Percentiles rank a stretch among this genome's conserved stretches.
Evolutionary conservation across 768 basidiomycete species (phyloP).

Genomic region (Naematelia aurantialba): DNA sequence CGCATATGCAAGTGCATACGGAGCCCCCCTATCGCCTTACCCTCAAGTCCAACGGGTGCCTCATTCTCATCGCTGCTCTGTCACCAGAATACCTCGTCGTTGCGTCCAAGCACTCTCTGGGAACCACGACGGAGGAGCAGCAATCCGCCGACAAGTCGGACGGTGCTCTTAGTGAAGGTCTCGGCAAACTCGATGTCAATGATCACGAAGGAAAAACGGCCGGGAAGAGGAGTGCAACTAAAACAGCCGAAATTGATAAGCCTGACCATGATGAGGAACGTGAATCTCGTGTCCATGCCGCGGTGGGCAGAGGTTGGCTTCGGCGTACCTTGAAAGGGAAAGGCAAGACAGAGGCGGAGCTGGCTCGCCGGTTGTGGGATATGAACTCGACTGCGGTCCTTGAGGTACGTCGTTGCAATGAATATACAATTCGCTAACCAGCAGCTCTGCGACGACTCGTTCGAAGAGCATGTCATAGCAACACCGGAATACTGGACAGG

Average conservation of each 20-base stretch:
- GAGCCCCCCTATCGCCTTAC: constrained; percentile 76
- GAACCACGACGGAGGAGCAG: constrained; percentile 49
- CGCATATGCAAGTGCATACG: constrained; percentile 65
- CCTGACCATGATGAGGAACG: constrained; percentile 10
- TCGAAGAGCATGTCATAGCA: constrained; percentile 91
- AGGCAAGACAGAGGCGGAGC: constrained; percentile 66
- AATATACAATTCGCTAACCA: constrained; percentile 4
- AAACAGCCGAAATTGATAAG: neutral
- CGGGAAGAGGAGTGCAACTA: constrained; percentile 5
- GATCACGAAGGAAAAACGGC: constrained; percentile 6
- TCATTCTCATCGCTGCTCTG: constrained; percentile 88
- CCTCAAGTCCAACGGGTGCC: constrained; percentile 92
- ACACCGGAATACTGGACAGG: constrained; percentile 80
- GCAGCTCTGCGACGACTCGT: constrained; percentile 92
- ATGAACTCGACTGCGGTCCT: constrained; percentile 84
- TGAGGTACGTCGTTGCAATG: constrained; percentile 59
- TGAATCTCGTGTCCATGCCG: constrained; percentile 62
- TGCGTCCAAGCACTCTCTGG: constrained; percentile 89
- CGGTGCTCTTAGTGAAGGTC: neutral
- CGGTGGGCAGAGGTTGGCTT: constrained; percentile 81
- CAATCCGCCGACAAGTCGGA: constrained; percentile 2
- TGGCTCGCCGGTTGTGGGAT: constrained; percentile 72
- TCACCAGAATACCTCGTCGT: constrained; percentile 70
- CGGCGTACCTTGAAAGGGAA: constrained; percentile 61
- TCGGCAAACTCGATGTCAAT: constrained; percentile 5